Evolutionary conservation across 345 rosid species (phyloP), one percentile per base, ranked within the genome.

Genomic region (Angophora floribunda): DNA sequence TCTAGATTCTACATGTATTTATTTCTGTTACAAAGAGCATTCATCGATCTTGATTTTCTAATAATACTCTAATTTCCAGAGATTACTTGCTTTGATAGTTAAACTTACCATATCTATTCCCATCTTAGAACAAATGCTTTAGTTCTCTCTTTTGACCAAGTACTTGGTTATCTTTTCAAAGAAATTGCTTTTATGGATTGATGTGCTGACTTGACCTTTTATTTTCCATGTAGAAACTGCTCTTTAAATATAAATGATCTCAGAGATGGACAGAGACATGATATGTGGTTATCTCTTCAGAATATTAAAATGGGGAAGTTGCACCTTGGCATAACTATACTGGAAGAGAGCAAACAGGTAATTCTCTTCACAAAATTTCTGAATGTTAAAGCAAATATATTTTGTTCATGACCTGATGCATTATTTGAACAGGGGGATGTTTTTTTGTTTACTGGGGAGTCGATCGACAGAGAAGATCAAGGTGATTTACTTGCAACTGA

Each of bases 211-310:
- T 44, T 32, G 47, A 52, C 5, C 41, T 22, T 26, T 75, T 57
- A 32, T 52, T 88, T 70, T 55, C 44, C 89, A 67, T 91, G 75
- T 94, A 97, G 99, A 16, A 90, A 91, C 32, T 97, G 97, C 89
- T 90, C 94, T 3, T 89, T 98, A 49, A 92, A 93, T 88, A 91
- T 98, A 85, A 94, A 90, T 51, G 96, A 94, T 86, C 89, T 94
- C 24, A 91, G 95, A 88, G 98, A 93, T 87, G 97, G 98, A 45
- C 94, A 94, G 90, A 95, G 99, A 89, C 95, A 93, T 80, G 98
- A 97, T 87, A 94, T 95, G 96, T 98, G 99, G 99, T 78, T 98
- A 90, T 92, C 98, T 88, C 99, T 98, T 91, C 93, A 91, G 93
- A 93, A 96, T 90, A 91, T 94, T 70, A 96, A 93, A 91, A 94